Conservation (phyloP, 2,329 filamentous ascomycete species). For the Herpomyces periplanetae region DNA sequence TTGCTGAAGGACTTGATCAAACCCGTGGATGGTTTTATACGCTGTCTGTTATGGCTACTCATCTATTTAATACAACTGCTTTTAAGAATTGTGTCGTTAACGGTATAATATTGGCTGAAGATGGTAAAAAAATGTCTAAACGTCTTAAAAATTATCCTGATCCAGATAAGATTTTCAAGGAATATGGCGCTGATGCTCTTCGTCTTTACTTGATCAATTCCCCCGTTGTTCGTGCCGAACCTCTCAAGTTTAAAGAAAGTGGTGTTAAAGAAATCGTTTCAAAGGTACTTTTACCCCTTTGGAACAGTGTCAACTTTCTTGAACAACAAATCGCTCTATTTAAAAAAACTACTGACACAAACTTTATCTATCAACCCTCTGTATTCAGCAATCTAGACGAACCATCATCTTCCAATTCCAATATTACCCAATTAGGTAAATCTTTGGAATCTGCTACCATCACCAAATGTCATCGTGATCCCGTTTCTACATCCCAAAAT, state of each 20-base stretch:
- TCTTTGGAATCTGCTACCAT: no score
- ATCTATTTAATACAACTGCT: constrained; percentile 43
- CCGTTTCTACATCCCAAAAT: no score
- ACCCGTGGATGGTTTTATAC: constrained; percentile 95
- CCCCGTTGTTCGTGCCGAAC: constrained; percentile 63
- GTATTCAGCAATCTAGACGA: constrained; percentile 33
- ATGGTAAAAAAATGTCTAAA: constrained; percentile 97
- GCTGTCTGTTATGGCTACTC: constrained; percentile 45
- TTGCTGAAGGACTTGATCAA: constrained; percentile 68
- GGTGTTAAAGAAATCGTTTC: constrained; percentile 83
- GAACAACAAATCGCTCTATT: constrained; percentile 47
- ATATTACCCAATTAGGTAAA: no score
- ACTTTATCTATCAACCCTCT: constrained; percentile 41
- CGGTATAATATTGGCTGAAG: constrained; percentile 63
- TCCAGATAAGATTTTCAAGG: constrained; percentile 37
- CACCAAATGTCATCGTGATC: no score
- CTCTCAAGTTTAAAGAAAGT: constrained; percentile 53
- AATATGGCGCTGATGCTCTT: constrained; percentile 65
- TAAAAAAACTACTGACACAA: constrained; percentile 41
- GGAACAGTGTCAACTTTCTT: constrained; percentile 95
- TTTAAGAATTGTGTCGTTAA: constrained; percentile 94
- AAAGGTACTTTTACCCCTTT: constrained; percentile 55
- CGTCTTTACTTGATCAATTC: constrained; percentile 91
- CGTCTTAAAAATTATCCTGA: constrained; percentile 85
- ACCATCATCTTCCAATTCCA: no score